A percentile compares a stretch with the other conserved stretches of the same genome.
phyloP scores from a whole-genome alignment of 1,139 yeast genomes.

The Kodamaea sp. region DNA sequence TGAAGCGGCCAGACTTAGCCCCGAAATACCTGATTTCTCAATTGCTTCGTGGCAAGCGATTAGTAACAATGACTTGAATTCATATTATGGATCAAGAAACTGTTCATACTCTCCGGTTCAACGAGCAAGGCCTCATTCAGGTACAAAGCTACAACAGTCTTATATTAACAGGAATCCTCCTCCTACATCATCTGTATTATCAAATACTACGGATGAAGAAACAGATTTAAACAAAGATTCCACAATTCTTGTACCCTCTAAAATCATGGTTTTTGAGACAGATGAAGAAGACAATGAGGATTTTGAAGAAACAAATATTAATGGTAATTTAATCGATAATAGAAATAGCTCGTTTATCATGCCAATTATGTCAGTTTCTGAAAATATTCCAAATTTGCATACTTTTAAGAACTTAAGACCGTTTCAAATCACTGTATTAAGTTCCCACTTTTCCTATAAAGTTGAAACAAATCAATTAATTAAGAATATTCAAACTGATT shows the following conservation, averaged over 20 bases:
- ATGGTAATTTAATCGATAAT: slow-evolving; percentile 8
- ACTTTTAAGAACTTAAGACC: slow-evolving; percentile 3
- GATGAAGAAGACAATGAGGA: slow-evolving; percentile 38
- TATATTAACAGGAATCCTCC: slow-evolving; percentile 4
- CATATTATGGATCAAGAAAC: slow-evolving; percentile 3
- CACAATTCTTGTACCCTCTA: slow-evolving; percentile 15
- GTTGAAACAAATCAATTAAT: slow-evolving; percentile 24
- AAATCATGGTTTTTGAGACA: slow-evolving; percentile 39
- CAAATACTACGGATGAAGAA: slow-evolving; percentile 26
- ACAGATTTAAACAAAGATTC: slow-evolving; percentile 15
- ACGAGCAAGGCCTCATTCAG: neutral
- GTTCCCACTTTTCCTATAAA: slow-evolving; percentile 17
- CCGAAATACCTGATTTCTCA: slow-evolving; percentile 15
- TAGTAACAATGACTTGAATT: slow-evolving; percentile 10
- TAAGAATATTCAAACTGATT: slow-evolving; percentile 13
- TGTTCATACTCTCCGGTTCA: slow-evolving; percentile 3
- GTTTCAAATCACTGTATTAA: slow-evolving; percentile 20
- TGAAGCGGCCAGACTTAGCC: slow-evolving; percentile 8
- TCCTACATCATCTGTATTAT: slow-evolving; percentile 22
- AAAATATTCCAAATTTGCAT: slow-evolving; percentile 6
- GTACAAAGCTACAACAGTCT: neutral
- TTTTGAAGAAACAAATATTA: slow-evolving; percentile 7
- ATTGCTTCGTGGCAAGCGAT: slow-evolving; percentile 22
- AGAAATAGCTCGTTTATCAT: slow-evolving; percentile 30
- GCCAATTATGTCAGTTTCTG: slow-evolving; percentile 34